Base-by-base conservation (phyloP, 306 rosid species). In the Medicago arabica region DNA sequence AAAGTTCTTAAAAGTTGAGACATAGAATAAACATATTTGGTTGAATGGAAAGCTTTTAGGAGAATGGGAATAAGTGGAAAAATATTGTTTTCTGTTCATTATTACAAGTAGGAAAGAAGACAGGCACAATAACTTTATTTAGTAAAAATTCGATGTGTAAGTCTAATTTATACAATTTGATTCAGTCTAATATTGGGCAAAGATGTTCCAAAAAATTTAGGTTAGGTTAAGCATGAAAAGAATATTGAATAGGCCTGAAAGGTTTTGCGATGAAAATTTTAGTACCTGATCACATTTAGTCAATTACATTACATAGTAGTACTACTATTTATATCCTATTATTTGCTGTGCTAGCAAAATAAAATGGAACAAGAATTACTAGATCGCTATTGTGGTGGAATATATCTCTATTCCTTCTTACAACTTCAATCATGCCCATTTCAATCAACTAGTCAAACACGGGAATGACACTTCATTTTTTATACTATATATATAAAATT, bases 371-470 rank as follows among this genome's bases (percentile, higher is more conserved):
- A 58, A 58, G 9, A 58, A 40, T 40, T 8, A 54, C 6, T 17
- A 54, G 18, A 54, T 17, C 0, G 13, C 10, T 21, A 18, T 58
- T 58, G 67, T 61, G 19, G 18, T 61, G 43, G 43, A 61, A 61
- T 61, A 31, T 14, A 14, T 60, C 7, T 47, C 7, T 47, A 47
- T 47, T 49, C 53, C 17, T 58, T 11, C 63, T 8, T 50, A n/a
- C 2, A n/a, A 13, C 21, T 59, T 4, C 14, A 28, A 31, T 61
- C 40, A 61, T 31, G 66, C 66, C 3, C 43, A 61, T 61, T 15
- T 41, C 67, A 61, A 31, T 61, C 67, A 60, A 60, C 12, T 60
- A 60, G 19, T 61, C 43, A 61, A 61, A 31, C 67, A 61, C 43
- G 7, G 43, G 43, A 14, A 8, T 61, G 67, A 31, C 67, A 61